Evolutionary conservation across 2,329 filamentous ascomycete species (phyloP).

Genomic region (Sporothrix brasiliensis): DNA sequence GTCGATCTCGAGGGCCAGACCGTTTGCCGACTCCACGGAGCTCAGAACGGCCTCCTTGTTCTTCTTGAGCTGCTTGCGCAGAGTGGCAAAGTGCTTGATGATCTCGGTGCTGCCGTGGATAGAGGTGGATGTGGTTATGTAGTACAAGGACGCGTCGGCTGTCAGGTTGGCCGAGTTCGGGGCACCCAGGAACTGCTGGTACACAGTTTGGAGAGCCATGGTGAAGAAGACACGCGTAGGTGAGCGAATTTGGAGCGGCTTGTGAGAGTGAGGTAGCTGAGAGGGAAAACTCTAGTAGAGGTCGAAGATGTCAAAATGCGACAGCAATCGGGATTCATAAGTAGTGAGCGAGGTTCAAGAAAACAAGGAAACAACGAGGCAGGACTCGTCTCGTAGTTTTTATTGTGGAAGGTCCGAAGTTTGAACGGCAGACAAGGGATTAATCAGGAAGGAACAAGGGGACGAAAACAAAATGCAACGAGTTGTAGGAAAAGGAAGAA

Average conservation of each 20-base stretch:
- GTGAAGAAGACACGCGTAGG: slow-evolving; percentile 20
- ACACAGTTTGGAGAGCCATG: slow-evolving; percentile 59
- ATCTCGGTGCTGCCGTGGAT: slow-evolving; percentile 73
- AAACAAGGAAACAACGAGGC: slow-evolving; percentile 12
- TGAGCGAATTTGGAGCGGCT: background rate
- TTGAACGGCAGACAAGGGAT: background rate
- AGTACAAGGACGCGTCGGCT: slow-evolving; percentile 72
- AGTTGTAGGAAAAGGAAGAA: background rate
- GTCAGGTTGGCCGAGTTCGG: slow-evolving; percentile 67
- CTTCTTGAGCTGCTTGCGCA: slow-evolving; percentile 77
- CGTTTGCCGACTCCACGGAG: slow-evolving; percentile 69
- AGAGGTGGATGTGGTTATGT: slow-evolving; percentile 83
- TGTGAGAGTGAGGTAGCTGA: background rate
- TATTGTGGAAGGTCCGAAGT: background rate
- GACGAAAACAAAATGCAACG: background rate
- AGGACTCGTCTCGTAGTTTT: slow-evolving; percentile 4
- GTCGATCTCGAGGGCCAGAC: slow-evolving; percentile 76
- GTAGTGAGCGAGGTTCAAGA: background rate
- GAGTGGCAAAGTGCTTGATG: slow-evolving; percentile 74
- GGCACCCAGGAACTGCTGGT: slow-evolving; percentile 72
- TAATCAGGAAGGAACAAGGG: background rate
- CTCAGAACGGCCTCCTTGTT: slow-evolving; percentile 77
- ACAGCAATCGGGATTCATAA: background rate
- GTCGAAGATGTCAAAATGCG: background rate
- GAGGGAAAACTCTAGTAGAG: background rate